Conservation (phyloP, 805 yeast genomes). For the Wickerhamomyces alni region DNA sequence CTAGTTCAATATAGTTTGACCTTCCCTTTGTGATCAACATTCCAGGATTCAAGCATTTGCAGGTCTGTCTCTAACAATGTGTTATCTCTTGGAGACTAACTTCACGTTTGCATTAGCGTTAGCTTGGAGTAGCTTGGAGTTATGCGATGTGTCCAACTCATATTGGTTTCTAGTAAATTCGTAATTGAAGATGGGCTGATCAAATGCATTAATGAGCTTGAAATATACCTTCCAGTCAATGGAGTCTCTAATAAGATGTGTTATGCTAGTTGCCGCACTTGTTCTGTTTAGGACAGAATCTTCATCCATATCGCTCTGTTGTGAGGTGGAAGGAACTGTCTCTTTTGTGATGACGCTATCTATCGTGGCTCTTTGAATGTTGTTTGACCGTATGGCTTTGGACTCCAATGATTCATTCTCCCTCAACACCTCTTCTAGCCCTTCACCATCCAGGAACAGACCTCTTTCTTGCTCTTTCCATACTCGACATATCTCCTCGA, state of each 20-base stretch:
- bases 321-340: no score
- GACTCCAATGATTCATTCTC: conserved; percentile 37
- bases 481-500: conserved; percentile 71
- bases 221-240: conserved; percentile 72
- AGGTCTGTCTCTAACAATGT: conserved; percentile 66
- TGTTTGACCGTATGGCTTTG: conserved; percentile 4
- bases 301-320: conserved; percentile 11
- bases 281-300: conserved; percentile 5
- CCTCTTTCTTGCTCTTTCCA: conserved; percentile 94
- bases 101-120: conserved; percentile 27
- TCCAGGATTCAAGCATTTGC: conserved; percentile 73
- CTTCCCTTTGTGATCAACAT: conserved; percentile 40
- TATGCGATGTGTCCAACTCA: conserved; percentile 25
- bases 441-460: conserved; percentile 72
- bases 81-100: conserved; percentile 49
- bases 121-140: conserved; percentile 22
- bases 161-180: conserved; percentile 60
- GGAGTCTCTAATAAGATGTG: conserved; percentile 20
- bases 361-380: background rate
- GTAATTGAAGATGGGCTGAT: conserved; percentile 60
- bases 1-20: conserved; percentile 69
- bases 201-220: conserved; percentile 54
- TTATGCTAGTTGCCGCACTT: conserved; percentile 21
- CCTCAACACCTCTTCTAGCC: conserved; percentile 54
- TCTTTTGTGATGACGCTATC: background rate